Evolutionary conservation across 2,329 filamentous ascomycete species (phyloP).

Genomic region (Alternaria gaisen): DNA sequence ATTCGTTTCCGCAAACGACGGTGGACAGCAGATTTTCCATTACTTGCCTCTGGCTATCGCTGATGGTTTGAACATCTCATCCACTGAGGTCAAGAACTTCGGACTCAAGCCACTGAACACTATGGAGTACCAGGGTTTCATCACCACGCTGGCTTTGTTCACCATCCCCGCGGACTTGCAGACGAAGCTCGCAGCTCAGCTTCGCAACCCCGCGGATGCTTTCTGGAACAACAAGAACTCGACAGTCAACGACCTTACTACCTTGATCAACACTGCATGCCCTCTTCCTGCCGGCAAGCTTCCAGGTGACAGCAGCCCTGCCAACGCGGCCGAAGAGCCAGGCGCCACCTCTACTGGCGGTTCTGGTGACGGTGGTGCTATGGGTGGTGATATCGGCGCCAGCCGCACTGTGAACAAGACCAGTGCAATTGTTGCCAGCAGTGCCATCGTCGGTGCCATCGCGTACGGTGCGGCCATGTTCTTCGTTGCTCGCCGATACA

Average conservation of each 20-base stretch:
- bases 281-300: conserved; percentile 65
- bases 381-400: conserved; percentile 60
- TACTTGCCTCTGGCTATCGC: conserved; percentile 76
- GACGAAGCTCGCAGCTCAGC: conserved; percentile 70
- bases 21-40: conserved; percentile 85
- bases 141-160: conserved; percentile 76
- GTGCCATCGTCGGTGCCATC: conserved; percentile 78
- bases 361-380: conserved; percentile 58
- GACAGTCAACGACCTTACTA: conserved; percentile 76
- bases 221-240: conserved; percentile 76
- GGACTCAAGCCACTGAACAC: conserved; percentile 82
- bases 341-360: conserved; percentile 42
- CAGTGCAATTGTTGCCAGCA: conserved; percentile 75
- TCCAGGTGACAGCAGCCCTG: conserved; percentile 51
- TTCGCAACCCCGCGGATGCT: conserved; percentile 74
- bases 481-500: conserved; percentile 87
- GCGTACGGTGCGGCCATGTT: conserved; percentile 97
- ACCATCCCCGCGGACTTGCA: conserved; percentile 57
- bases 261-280: conserved; percentile 84
- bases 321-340: conserved; percentile 54
- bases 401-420: conserved; percentile 69
- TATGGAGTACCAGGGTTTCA: conserved; percentile 71
- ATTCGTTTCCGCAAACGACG: conserved; percentile 76
- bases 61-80: conserved; percentile 64
- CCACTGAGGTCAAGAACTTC: conserved; percentile 69